Evolutionary conservation across 257 asterid genomes (phyloP), one percentile per base, ranked within the genome.

Genomic region (Nemophila menziesii): DNA sequence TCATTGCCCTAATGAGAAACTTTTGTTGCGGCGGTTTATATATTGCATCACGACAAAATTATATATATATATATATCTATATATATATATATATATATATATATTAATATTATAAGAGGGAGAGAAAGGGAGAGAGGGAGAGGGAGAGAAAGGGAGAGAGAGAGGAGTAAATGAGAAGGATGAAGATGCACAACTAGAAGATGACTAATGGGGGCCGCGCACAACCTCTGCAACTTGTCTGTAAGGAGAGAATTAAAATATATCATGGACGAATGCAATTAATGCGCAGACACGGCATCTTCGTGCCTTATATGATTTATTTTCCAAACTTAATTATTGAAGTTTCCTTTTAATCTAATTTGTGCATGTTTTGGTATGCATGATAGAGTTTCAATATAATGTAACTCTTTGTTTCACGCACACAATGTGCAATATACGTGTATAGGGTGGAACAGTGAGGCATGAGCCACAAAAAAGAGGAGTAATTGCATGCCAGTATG

Each of bases 251-350:
- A 43, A n/a, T n/a, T n/a, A n/a, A n/a, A n/a, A n/a, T n/a, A 33
- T 15, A 42, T 46, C 23, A 26, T 39, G 43, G 33, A 49, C 47
- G 52, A 20, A 16, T 51, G 58, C 45, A 20, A 49, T 74, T 47
- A 72, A 76, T 76, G 78, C 71, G 37, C 61, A 63, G 58, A 55
- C 85, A 76, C 80, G 85, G 46, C 67, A 63, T 76, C 54, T 72
- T 64, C 85, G 80, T 76, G 85, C 68, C 54, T 21, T 33, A 40
- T 53, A 20, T 57, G 44, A 57, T 52, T 29, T 7, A 29, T 29
- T 10, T 43, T 52, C 37, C 2, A 33, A 16, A 26, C 38, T 14
- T n/a, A n/a, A n/a, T n/a, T n/a, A n/a, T n/a, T n/a, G n/a, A n/a
- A n/a, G n/a, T 49, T 37, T 26, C 41, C 21, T 17, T 11, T 23